Base-by-base conservation (phyloP, 768 basidiomycete genomes). In the Russula ochroleuca region DNA sequence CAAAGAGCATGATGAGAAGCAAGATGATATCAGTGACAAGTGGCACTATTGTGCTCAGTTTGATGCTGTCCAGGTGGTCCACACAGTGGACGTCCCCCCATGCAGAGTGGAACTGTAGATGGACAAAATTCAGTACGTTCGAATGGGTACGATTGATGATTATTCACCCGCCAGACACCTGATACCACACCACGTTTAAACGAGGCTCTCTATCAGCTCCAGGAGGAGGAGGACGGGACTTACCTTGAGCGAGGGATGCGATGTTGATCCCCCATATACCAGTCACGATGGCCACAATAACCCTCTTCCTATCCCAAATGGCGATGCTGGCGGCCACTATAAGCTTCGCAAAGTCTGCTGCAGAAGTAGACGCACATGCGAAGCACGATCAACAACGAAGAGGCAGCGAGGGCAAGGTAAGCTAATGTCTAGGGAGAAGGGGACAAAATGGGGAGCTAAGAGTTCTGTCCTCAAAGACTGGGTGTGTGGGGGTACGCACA, bases 291-390 rank as follows among this genome's bases (percentile, higher is more conserved):
- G 33, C 45, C 7, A 25, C 0, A 9, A 48, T 7, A 11, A 23
- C 15, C 31, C 11, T 48, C 3, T 58, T 13, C 11, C 4, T 25
- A 1, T 48, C 23, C 57, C 47, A 58, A 37, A 48, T 48, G 15
- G 57, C 57, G 15, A 58, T 23, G 45, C 57, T 58, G n/a, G 15
- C 5, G 3, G n/a, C 10, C 2, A 5, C 33, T 2, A n/a, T 47
- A 7, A 58, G 57, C 13, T 28, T 3, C n/a, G 21, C 2, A 21
- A 9, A 23, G 37, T 5, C 15, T 5, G 17, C 10, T 17, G 2
- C 13, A 40, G 11, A 28, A 28, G 41, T 11, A n/a, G 19, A 59
- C 62, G 40, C 17, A 63, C 62, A 63, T 38, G 23, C 62, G 62
- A 51, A 63, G 23, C 8, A 53, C 50, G 4, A 63, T 38, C 33